Base-by-base conservation (phyloP, 176 grass and related monocot species). In the Secale cereale region DNA sequence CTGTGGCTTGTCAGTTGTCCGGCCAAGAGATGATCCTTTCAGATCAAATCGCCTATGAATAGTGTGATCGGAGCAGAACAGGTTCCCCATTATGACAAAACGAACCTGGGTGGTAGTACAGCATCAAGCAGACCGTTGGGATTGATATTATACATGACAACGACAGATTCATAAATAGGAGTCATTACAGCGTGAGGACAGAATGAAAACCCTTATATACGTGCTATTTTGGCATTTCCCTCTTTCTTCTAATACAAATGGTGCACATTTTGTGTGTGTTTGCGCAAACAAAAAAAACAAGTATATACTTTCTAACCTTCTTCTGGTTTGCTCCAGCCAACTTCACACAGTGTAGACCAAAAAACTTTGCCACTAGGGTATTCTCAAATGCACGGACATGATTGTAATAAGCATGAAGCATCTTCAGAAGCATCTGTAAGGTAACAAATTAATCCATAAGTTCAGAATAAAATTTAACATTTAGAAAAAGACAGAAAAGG, bases 1-100 rank as follows among this genome's bases (percentile, higher is more conserved):
- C 65, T 77, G 88, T 25, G 92, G 90, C 54, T 94, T 97, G 66
- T 85, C 83, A 86, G 90, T 97, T 80, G 87, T 89, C 64, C 94
- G 94, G 32, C 94, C 94, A 72, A 89, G 91, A 25, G 94, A 97
- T 70, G 92, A 97, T 37, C 94, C 94, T 97, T 97, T 97, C 59
- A 97, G 86, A 87, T 97, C 94, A 72, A 97, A 97, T 81, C 94
- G 75, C 76, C 94, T 94, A 86, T 97, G 94, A 88, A 97, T 94
- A 28, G 90, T 76, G 74, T 90, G 85, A 83, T 94, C 91, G 65
- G 90, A 88, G 78, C 94, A 94, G 91, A 97, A 97, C 20, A 92
- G 90, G 84, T 97, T 97, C 79, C 94, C 94, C 94, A 97, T 97
- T 90, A 97, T 97, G 81, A 97, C 92, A 88, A 97, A 97, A 60